A percentile compares a stretch with the other conserved stretches of the same genome.
Conservation (phyloP, 2,329 filamentous ascomycete species). For the Atkinsonella hypoxylon region DNA sequence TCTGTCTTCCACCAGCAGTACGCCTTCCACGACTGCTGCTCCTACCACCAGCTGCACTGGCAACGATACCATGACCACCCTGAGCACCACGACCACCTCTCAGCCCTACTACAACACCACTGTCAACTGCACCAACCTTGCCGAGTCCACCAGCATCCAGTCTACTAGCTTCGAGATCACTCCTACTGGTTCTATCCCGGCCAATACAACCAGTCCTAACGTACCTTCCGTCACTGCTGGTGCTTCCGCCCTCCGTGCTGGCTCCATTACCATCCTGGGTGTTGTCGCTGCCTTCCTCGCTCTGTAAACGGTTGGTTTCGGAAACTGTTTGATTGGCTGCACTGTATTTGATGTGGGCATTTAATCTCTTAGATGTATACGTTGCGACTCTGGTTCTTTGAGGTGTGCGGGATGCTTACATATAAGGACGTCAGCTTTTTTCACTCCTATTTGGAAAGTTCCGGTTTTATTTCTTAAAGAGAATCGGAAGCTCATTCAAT, state of each 20-base stretch:
- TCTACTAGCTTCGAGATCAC: neutral
- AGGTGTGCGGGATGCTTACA: conserved; percentile 11
- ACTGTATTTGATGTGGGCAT: neutral
- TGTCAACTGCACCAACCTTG: conserved; percentile 10
- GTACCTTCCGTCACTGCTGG: conserved; percentile 1
- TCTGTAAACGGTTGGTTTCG: conserved; percentile 22
- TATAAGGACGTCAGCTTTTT: conserved; percentile 15
- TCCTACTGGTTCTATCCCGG: conserved; percentile 12
- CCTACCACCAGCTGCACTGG: conserved; percentile 9
- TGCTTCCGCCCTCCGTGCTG: conserved; percentile 22
- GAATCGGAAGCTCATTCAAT: neutral
- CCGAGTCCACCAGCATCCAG: conserved; percentile 12
- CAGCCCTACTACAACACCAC: conserved; percentile 4
- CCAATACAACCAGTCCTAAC: neutral
- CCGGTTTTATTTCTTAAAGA: neutral
- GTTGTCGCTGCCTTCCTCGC: conserved; percentile 30
- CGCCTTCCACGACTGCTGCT: conserved; percentile 12
- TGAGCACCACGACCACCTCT: neutral
- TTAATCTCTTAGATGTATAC: neutral
- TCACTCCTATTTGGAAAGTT: conserved; percentile 12
- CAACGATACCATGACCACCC: neutral
- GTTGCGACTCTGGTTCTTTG: conserved; percentile 11
- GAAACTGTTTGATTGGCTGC: neutral
- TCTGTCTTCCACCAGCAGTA: conserved; percentile 11
- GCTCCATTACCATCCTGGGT: conserved; percentile 26